Base-by-base conservation (phyloP, 2,329 filamentous ascomycete species). In the Xylariaceae sp. region DNA sequence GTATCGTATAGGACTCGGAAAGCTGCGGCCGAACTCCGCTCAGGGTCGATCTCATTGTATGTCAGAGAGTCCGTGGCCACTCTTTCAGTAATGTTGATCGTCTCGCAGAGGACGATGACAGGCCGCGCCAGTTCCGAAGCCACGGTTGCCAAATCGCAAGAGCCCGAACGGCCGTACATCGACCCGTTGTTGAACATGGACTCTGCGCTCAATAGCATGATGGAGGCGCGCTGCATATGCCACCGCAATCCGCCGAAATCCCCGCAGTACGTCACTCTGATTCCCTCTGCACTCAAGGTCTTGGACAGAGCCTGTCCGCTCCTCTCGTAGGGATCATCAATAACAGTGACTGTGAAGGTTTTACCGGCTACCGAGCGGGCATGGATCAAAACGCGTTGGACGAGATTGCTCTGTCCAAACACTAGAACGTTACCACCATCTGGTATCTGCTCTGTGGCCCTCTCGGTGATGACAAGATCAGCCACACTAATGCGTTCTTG, bases 151-250 rank as follows among this genome's bases (percentile, higher is more conserved):
- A 96, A 74, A 38, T 92, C 76, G 16, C 85, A 86, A 3, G 89
- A 94, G 40, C 92, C 92, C 8, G 87, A 78, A 14, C 88, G 78
- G 4, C 84, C 90, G 59, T 93, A 94, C 48, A 98, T 72, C 21
- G 85, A 76, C 6, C 92, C 92, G 59, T 96, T 96, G 47, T 85
- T 89, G 64, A 94, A 92, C 78, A 98, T 92, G 24, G 87, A 85
- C 56, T 95, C 89, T 4, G 89, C 88, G 10, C 88, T 89, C 2
- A 98, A 68, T 32, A 96, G 75, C 8, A 92, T 79, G 48, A 81
- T 79, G 5, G 80, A 83, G 2, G 69, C 62, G 27, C 59, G 55
- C 42, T 78, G 75, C 33, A 94, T 74, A 28, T 83, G 80, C 45
- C 84, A 78, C 32, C 78, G 77, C 36, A 94, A 68, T 11, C 80